Evolutionary conservation across 2,329 filamentous ascomycete species (phyloP), one percentile per base, ranked within the genome.

Genomic region (Colletotrichum sp.): DNA sequence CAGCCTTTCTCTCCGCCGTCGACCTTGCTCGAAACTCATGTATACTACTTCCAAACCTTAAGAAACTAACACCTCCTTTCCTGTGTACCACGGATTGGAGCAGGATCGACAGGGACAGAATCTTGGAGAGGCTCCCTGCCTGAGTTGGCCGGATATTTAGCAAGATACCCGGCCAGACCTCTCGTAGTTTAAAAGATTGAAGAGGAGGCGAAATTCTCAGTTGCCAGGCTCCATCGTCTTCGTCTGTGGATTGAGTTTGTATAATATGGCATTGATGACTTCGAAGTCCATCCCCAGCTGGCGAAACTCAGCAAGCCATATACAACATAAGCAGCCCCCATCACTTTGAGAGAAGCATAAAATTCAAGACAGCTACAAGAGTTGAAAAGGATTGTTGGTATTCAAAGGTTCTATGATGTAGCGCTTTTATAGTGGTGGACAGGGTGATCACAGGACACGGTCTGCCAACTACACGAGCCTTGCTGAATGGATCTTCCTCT

Each of bases 341-440:
- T 44, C 16, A 3, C 9, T 18, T 9, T 39, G 36, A 9, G 36
- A 24, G 21, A 24, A 24, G 21, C 21, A 24, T 24, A 24, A 24
- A 24, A 24, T 24, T 24, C 21, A 24, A 24, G 21, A 24, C 21
- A 24, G 21, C 21, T 24, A 24, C 21, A 24, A 24, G 21, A 24
- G 21, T 24, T 24, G 21, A 24, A 24, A 24, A 24, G 21, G 21
- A 24, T 24, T 24, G 21, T 24, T 24, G 21, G 21, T 24, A 24
- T 24, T 24, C 0, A 0, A 39, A 39, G 18, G 4, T 0, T 2
- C 15, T 2, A 39, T 2, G 36, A 18, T 2, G 8, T 39, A 18
- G 36, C 36, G 36, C 36, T 44, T n/a, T 2, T n/a, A 6, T 6
- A 44, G 6, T 5, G 39, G 10, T 18, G 5, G 39, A 1, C 36